These are phyloP conservation scores for Vitis vinifera DNA, from an alignment of 164 flowering plant genomes.

Conservation along the genomic window DNA sequence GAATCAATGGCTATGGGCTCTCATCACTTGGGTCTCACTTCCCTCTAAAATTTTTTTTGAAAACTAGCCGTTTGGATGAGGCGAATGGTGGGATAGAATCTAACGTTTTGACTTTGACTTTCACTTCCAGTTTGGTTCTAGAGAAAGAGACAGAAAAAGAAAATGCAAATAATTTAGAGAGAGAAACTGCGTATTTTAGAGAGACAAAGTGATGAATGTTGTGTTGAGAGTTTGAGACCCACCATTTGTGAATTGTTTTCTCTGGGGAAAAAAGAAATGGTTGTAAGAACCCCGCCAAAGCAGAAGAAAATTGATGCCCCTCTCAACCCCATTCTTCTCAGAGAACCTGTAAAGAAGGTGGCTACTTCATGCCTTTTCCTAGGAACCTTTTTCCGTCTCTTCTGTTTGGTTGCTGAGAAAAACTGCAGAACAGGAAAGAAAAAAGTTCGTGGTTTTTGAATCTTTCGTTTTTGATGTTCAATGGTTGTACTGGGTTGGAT, in stretches of 20 bases:
- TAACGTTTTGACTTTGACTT: no score
- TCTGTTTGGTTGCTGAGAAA: background rate
- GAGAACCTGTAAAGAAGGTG: slow-evolving; percentile 85
- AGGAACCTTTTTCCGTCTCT: background rate
- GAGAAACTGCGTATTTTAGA: no score
- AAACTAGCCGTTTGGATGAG: no score
- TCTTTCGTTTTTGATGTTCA: background rate
- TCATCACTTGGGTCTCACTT: no score
- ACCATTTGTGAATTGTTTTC: background rate
- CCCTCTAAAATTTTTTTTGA: no score
- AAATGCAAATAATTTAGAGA: no score
- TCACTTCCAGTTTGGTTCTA: no score
- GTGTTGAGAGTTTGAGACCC: background rate
- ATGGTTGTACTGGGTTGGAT: no score
- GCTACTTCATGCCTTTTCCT: background rate
- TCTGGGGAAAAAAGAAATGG: slow-evolving; percentile 45
- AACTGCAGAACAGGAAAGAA: background rate
- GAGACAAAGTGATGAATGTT: no score
- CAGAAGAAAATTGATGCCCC: slow-evolving; percentile 57
- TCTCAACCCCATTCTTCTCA: slow-evolving; percentile 66
- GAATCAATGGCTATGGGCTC: no score
- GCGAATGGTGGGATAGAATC: no score
- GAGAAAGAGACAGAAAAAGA: no score
- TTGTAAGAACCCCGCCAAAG: slow-evolving; percentile 83
- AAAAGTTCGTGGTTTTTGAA: background rate